Evolutionary conservation across 1,139 yeast species (phyloP).

Genomic region (Sugiyamaella novakii): DNA sequence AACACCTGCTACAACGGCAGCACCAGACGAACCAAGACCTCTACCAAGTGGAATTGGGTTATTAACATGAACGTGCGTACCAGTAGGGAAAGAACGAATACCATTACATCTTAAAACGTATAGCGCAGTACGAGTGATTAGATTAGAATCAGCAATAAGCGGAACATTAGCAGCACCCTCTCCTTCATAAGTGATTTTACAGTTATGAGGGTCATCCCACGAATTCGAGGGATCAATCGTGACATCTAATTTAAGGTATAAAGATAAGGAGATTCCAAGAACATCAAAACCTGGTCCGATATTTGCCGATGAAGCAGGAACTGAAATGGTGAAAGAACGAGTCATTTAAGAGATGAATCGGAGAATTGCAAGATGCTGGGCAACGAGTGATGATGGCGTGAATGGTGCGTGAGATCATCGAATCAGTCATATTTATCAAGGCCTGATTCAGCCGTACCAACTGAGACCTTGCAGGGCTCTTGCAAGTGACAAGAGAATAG

Average conservation of each 20-base stretch:
- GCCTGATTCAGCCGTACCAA: constrained; percentile 2
- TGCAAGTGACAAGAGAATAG: too few relatives aligned
- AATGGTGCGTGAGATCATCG: too few relatives aligned
- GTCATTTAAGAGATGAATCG: too few relatives aligned
- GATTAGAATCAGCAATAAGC: constrained; percentile 68
- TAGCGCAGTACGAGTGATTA: constrained; percentile 89
- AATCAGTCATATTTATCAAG: constrained; percentile 4
- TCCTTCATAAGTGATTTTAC: constrained; percentile 68
- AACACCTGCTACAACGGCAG: constrained; percentile 98
- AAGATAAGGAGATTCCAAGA: constrained; percentile 80
- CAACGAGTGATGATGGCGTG: neutral
- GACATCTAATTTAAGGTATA: constrained; percentile 72
- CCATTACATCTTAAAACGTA: constrained; percentile 85
- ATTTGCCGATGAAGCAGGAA: constrained; percentile 97
- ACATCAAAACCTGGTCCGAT: constrained; percentile 99
- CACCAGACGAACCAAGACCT: constrained; percentile 97
- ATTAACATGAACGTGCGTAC: constrained; percentile 77
- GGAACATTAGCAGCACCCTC: constrained; percentile 83
- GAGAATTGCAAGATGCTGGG: too few relatives aligned
- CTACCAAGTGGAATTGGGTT: constrained; percentile 96
- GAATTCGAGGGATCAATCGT: constrained; percentile 55
- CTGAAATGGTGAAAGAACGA: constrained; percentile 52
- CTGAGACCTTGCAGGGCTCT: too few relatives aligned
- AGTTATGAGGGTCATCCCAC: constrained; percentile 66
- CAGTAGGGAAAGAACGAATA: constrained; percentile 71